phyloP scores from a whole-genome alignment of 495 filamentous ascomycete genomes.

The Usnea hakonensis region DNA sequence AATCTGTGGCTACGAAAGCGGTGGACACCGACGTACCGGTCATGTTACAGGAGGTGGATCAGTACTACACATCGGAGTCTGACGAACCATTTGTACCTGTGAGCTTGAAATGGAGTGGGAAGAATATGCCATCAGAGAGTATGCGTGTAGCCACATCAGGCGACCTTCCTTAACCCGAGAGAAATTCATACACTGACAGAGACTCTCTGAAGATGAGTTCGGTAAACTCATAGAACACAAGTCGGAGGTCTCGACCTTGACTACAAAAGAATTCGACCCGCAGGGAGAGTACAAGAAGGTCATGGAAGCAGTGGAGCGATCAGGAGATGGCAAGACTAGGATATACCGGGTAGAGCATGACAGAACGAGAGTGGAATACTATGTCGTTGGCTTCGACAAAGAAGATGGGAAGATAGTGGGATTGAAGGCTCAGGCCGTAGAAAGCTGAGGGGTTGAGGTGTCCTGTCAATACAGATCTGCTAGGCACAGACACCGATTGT shows the following conservation, averaged over 20 bases:
- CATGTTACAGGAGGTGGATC: conserved; percentile 48
- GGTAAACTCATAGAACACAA: conserved; percentile 48
- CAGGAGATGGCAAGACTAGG: conserved; percentile 55
- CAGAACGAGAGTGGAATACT: conserved; percentile 65
- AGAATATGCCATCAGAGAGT: conserved; percentile 28
- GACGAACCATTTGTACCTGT: conserved; percentile 82
- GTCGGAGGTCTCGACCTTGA: conserved; percentile 44
- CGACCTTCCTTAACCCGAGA: not conserved
- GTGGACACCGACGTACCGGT: conserved; percentile 51
- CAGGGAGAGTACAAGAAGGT: conserved; percentile 51
- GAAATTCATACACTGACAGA: conserved; percentile 6
- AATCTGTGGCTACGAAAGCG: conserved; percentile 27
- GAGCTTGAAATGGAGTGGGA: conserved; percentile 52
- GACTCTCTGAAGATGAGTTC: conserved; percentile 42
- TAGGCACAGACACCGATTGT: not conserved
- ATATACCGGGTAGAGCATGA: conserved; percentile 61
- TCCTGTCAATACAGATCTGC: not conserved
- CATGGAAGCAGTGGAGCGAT: conserved; percentile 47
- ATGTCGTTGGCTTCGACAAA: conserved; percentile 55
- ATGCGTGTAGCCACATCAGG: not conserved
- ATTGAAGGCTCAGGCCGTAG: conserved; percentile 64
- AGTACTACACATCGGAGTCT: conserved; percentile 67
- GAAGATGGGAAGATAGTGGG: conserved; percentile 56
- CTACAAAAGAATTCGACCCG: conserved; percentile 54
- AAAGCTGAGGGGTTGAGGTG: conserved; percentile 42